Evolutionary conservation across 768 basidiomycete species (phyloP).

Genomic region (Amanita jacksonii): DNA sequence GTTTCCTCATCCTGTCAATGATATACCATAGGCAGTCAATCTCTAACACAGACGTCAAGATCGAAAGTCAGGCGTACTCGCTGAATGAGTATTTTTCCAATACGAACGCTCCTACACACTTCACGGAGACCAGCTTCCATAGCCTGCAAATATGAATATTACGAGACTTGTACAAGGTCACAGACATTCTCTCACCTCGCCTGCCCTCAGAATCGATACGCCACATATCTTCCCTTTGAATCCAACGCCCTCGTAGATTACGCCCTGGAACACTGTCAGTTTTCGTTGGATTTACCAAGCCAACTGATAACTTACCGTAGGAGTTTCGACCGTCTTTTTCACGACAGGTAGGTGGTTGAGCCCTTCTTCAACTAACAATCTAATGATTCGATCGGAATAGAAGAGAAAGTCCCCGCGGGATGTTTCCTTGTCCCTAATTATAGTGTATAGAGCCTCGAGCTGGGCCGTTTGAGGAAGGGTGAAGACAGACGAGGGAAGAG

Average conservation of each 20-base stretch:
- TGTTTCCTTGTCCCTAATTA: slow-evolving; percentile 85
- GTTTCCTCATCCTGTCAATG: slow-evolving; percentile 83
- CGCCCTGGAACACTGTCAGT: slow-evolving; percentile 54
- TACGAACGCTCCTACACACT: slow-evolving; percentile 88
- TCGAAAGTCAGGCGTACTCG: slow-evolving; percentile 61
- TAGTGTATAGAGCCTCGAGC: slow-evolving; percentile 91
- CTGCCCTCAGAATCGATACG: slow-evolving; percentile 89
- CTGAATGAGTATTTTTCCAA: slow-evolving; percentile 98
- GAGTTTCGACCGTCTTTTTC: slow-evolving; percentile 71
- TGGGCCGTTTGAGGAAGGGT: slow-evolving; percentile 86
- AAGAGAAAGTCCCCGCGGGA: slow-evolving; percentile 92
- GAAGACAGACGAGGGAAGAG: slow-evolving; percentile 75
- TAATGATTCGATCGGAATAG: slow-evolving; percentile 88
- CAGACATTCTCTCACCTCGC: slow-evolving; percentile 51
- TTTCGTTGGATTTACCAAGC: too few species aligned
- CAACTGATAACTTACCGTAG: slow-evolving; percentile 68
- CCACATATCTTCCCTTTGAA: slow-evolving; percentile 97
- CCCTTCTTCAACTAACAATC: slow-evolving; percentile 73
- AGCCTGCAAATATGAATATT: slow-evolving; percentile 38
- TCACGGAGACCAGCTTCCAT: slow-evolving; percentile 98
- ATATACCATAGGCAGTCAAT: slow-evolving; percentile 1
- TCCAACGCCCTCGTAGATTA: slow-evolving; percentile 80
- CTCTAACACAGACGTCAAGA: too few species aligned
- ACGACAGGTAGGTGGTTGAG: slow-evolving; percentile 76
- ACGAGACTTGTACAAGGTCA: neutral